These are phyloP conservation scores for Penicillium paxilli DNA, from an alignment of 495 filamentous ascomycete genomes.

Conservation along the genomic window DNA sequence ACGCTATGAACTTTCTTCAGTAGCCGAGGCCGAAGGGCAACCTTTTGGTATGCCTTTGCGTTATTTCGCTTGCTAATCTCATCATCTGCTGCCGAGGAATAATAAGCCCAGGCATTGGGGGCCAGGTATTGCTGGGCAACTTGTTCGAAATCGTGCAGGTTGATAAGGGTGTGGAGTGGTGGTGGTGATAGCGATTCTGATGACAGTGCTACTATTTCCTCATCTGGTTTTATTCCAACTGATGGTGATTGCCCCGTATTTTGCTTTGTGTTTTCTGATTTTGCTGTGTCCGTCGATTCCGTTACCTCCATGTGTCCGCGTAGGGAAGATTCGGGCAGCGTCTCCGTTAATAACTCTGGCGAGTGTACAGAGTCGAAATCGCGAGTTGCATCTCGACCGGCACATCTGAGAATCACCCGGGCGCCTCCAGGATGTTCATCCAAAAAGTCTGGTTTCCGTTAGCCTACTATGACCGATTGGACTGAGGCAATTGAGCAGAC, in stretches of 20 bases:
- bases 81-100: slow-evolving; percentile 81
- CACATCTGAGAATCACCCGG: slow-evolving; percentile 80
- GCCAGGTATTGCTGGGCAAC: slow-evolving; percentile 54
- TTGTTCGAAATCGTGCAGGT: slow-evolving; percentile 63
- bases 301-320: slow-evolving; percentile 22
- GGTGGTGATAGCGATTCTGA: slow-evolving; percentile 51
- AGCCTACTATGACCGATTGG: not conserved
- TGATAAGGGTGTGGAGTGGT: slow-evolving; percentile 60
- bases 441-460: slow-evolving; percentile 26
- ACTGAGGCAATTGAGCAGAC: slow-evolving; percentile 9
- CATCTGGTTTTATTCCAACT: not conserved
- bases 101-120: slow-evolving; percentile 81
- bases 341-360: slow-evolving; percentile 47
- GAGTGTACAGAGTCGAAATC: slow-evolving; percentile 84
- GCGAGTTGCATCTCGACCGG: slow-evolving; percentile 82
- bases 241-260: not conserved
- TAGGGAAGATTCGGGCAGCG: slow-evolving; percentile 20
- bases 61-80: slow-evolving; percentile 86
- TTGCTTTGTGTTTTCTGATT: not conserved
- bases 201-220: too few relatives aligned
- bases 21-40: slow-evolving; percentile 77
- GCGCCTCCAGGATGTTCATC: slow-evolving; percentile 75
- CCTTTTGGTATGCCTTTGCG: slow-evolving; percentile 73
- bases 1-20: slow-evolving; percentile 70
- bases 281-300: not conserved